Conservation (phyloP, 1,284 basidiomycete species). For the Ganoderma sinense region DNA sequence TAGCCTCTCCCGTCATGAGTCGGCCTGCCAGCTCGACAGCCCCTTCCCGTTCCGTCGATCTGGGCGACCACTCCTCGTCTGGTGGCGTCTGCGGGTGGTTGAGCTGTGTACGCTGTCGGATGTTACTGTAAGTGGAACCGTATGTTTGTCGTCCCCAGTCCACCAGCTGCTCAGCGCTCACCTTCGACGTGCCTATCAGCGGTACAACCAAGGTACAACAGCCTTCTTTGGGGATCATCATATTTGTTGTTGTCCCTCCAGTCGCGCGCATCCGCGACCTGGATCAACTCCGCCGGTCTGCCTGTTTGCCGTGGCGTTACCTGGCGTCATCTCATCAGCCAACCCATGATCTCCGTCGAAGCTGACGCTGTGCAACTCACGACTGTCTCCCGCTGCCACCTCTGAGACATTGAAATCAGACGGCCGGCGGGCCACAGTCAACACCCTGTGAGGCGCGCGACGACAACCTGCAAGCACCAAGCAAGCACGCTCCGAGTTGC, state of each 20-base stretch:
- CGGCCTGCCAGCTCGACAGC: neutral
- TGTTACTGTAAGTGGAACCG: neutral
- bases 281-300: slow-evolving; percentile 7
- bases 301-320: neutral
- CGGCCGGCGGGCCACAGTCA: neutral
- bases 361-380: slow-evolving; percentile 12
- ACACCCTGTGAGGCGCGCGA: slow-evolving; percentile 12
- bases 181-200: neutral
- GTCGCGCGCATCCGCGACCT: slow-evolving; percentile 6
- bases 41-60: slow-evolving; percentile 14
- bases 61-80: neutral
- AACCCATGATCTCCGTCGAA: slow-evolving; percentile 10
- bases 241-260: slow-evolving; percentile 4
- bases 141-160: neutral
- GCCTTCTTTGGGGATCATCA: slow-evolving; percentile 2
- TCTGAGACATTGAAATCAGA: neutral
- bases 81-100: neutral
- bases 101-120: neutral
- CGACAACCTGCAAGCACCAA: slow-evolving; percentile 1
- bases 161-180: neutral
- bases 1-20: neutral
- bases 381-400: slow-evolving; percentile 7
- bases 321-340: slow-evolving; percentile 19
- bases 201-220: neutral
- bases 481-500: neutral